Evolutionary conservation across 305 asterid species (phyloP).

Genomic region (Fraxinus sp.): DNA sequence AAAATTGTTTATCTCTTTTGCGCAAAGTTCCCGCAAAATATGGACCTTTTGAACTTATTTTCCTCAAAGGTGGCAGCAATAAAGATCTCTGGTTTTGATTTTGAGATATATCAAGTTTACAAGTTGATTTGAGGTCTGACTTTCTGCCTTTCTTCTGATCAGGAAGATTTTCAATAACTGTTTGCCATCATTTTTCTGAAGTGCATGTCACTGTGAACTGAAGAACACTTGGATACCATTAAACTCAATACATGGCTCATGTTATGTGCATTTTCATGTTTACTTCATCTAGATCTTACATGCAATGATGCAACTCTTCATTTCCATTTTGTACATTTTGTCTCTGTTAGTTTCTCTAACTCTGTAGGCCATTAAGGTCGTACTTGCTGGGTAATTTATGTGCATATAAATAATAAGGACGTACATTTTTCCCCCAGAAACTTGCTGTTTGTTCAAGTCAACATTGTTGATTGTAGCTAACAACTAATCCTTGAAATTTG

Average conservation of each 20-base stretch:
- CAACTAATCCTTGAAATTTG: neutral
- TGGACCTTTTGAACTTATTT: constrained; percentile 6
- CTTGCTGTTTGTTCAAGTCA: neutral
- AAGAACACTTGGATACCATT: neutral
- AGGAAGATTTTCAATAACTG: neutral
- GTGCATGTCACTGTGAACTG: neutral
- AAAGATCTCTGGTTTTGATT: neutral
- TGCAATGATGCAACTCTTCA: neutral
- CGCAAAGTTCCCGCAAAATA: neutral
- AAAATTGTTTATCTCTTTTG: neutral
- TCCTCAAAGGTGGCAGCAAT: neutral
- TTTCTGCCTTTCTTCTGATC: constrained; percentile 7
- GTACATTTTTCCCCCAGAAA: neutral
- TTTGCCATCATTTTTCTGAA: constrained; percentile 11
- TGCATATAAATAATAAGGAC: neutral
- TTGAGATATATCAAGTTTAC: neutral
- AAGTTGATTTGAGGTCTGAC: neutral
- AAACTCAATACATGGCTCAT: neutral
- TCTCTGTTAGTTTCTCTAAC: neutral
- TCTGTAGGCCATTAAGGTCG: neutral
- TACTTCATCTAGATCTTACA: neutral
- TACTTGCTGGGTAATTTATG: neutral
- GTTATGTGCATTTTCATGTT: neutral
- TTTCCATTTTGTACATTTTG: neutral
- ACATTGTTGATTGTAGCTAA: neutral